phyloP scores from a whole-genome alignment of 2,329 filamentous ascomycete species.

The Microdochium bolleyi region DNA sequence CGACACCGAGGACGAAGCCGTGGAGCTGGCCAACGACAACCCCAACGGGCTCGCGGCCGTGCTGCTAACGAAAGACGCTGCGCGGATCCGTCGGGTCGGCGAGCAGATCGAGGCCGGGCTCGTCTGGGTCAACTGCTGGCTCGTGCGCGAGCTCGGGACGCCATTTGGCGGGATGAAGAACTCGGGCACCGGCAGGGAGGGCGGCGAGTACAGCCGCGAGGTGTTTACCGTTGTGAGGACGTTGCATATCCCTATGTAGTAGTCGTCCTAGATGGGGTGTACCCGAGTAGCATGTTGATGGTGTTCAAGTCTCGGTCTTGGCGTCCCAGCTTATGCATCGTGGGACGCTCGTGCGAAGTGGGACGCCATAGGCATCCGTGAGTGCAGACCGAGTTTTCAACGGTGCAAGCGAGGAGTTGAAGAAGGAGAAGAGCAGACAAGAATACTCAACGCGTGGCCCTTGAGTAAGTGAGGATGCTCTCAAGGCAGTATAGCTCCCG shows the following conservation, averaged over 20 bases:
- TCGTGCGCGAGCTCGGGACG: conserved; percentile 25
- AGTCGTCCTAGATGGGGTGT: not conserved
- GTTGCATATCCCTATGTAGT: conserved; percentile 12
- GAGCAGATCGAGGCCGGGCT: conserved; percentile 47
- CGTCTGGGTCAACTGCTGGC: conserved; percentile 55
- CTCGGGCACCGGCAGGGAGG: conserved; percentile 39
- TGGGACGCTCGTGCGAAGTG: too few relatives aligned
- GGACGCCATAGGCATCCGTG: too few relatives aligned
- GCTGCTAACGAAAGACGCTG: conserved; percentile 51
- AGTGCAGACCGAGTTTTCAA: too few relatives aligned
- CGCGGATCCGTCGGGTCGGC: conserved; percentile 45
- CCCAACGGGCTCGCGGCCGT: conserved; percentile 32
- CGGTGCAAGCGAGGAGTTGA: too few relatives aligned
- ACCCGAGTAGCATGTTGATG: too few relatives aligned
- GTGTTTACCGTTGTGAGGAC: conserved; percentile 42
- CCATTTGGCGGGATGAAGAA: conserved; percentile 45
- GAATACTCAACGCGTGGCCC: too few relatives aligned
- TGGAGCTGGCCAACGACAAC: conserved; percentile 54
- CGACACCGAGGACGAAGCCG: conserved; percentile 55
- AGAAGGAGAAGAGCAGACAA: too few relatives aligned
- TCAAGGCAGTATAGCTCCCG: too few relatives aligned
- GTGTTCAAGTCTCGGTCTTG: too few relatives aligned
- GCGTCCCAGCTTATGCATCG: too few relatives aligned
- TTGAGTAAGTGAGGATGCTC: too few relatives aligned
- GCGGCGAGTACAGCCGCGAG: conserved; percentile 35